Evolutionary conservation across 2,329 filamentous ascomycete genomes (phyloP), one percentile per base, ranked within the genome.

Genomic region (Tolypocladium sp.): DNA sequence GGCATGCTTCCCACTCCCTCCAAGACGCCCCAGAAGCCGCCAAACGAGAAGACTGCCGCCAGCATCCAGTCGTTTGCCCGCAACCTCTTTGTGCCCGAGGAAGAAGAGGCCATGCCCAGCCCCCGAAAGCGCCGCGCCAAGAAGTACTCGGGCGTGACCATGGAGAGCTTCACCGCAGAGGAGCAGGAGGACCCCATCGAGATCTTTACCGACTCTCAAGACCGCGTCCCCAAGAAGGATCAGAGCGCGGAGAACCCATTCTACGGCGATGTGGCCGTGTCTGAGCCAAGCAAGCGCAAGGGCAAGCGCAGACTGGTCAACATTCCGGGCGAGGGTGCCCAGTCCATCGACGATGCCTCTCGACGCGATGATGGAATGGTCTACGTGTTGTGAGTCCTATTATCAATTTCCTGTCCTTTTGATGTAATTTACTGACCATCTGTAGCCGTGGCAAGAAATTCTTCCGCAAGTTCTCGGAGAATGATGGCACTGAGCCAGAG

Each of bases 141-240:
- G 73, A 84, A 83, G 70, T 82, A 84, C 69, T 78, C 74, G 6
- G 79, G 80, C 56, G 73, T 81, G 51, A 76, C 79, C 13, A 67
- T 86, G 63, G 81, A 82, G 62, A 86, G 83, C 72, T 86, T 88
- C 68, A 75, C 73, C 30, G 79, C 73, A 9, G 81, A 85, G 56
- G 79, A 82, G n/a, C 74, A 79, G 9, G 79, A 84, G 49, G 76
- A 80, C 49, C 71, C 78, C n/a, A 89, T 92, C 64, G 72, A 82
- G 63, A 90, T 93, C 67, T 93, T 86, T 69, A 92, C 88, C 46
- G 90, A 94, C 71, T 85, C 89, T 1, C 87, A 91, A 63, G 92
- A 96, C 65, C 86, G 87, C 58, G 73, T 92, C 49, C 90, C 90
- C 25, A 81, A 85, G 63, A 75, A 84, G 49, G 89, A 91, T 66